Conservation (phyloP, 2,329 filamentous ascomycete species). For the Plectosphaerella sp. region DNA sequence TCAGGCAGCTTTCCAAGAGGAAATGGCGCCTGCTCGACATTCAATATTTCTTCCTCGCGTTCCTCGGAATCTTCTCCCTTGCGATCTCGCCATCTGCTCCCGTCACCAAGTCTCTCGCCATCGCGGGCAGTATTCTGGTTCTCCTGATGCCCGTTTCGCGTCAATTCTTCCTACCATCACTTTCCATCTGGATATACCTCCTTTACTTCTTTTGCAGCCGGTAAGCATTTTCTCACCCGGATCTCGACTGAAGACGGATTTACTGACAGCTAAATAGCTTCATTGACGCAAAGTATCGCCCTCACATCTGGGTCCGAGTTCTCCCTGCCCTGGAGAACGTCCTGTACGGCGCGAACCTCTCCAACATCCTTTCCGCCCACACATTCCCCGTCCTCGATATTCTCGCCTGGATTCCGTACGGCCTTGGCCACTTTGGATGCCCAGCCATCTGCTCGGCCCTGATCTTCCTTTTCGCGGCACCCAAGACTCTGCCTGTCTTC, state of each 20-base stretch:
- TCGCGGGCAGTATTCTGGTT: constrained; percentile 62
- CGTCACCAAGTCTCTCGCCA: constrained; percentile 68
- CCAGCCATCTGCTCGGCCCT: constrained; percentile 73
- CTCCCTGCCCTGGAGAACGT: constrained; percentile 94
- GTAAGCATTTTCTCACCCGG: constrained; percentile 49
- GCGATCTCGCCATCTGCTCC: constrained; percentile 79
- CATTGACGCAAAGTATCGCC: constrained; percentile 82
- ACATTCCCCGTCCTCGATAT: constrained; percentile 80
- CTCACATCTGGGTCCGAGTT: constrained; percentile 92
- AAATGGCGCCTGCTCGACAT: constrained; percentile 79
- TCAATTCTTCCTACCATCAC: constrained; percentile 86
- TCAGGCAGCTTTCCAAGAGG: constrained; percentile 71
- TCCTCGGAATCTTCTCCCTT: constrained; percentile 76
- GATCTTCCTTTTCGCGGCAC: constrained; percentile 86
- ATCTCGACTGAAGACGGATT: not conserved
- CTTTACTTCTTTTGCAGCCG: constrained; percentile 90
- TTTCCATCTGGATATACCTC: constrained; percentile 81
- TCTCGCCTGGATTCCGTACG: constrained; percentile 90
- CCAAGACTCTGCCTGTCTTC: constrained; percentile 79
- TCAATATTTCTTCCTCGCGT: constrained; percentile 74
- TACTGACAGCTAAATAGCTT: constrained; percentile 52
- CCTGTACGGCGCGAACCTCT: constrained; percentile 90
- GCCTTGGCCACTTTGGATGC: constrained; percentile 82
- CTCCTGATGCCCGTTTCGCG: constrained; percentile 78
- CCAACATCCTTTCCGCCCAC: constrained; percentile 90